phyloP scores from a whole-genome alignment of 345 rosid species.

The Gynandropsis gynandra region DNA sequence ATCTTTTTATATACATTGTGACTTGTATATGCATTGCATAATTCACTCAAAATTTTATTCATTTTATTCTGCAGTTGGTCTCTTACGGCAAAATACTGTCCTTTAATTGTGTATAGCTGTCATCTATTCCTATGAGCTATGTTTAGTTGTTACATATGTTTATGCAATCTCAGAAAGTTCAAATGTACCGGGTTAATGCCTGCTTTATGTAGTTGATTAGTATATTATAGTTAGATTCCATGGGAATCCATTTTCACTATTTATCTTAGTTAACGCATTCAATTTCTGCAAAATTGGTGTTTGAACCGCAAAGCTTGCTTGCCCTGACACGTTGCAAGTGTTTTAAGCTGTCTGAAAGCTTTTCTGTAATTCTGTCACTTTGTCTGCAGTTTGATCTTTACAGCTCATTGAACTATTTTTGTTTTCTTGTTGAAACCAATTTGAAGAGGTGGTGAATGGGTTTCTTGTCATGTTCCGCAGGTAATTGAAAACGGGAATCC shows the following conservation, averaged over 20 bases:
- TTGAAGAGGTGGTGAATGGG: background rate
- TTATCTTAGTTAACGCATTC: background rate
- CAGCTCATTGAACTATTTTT: background rate
- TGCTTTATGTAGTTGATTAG: too few species aligned
- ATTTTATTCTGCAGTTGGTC: too few species aligned
- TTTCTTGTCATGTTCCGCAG: constrained; percentile 28
- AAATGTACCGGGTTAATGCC: too few species aligned
- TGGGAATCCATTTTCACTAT: too few species aligned
- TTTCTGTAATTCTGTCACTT: background rate
- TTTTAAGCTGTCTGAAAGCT: too few species aligned
- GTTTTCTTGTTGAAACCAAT: background rate
- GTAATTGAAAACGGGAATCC: constrained; percentile 84
- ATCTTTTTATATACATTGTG: too few species aligned
- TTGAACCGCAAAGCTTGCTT: constrained; percentile 1
- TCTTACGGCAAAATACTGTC: too few species aligned
- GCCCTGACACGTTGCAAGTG: background rate
- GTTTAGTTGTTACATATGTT: background rate
- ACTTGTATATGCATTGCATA: too few species aligned
- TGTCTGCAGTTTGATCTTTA: constrained; percentile 15
- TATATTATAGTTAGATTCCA: too few species aligned
- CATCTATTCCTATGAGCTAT: too few species aligned
- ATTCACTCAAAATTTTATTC: too few species aligned
- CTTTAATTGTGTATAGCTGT: too few species aligned
- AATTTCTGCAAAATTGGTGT: constrained; percentile 1
- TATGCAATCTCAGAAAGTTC: background rate